phyloP scores from a whole-genome alignment of 768 basidiomycete species.

The Scleroderma bovista region DNA sequence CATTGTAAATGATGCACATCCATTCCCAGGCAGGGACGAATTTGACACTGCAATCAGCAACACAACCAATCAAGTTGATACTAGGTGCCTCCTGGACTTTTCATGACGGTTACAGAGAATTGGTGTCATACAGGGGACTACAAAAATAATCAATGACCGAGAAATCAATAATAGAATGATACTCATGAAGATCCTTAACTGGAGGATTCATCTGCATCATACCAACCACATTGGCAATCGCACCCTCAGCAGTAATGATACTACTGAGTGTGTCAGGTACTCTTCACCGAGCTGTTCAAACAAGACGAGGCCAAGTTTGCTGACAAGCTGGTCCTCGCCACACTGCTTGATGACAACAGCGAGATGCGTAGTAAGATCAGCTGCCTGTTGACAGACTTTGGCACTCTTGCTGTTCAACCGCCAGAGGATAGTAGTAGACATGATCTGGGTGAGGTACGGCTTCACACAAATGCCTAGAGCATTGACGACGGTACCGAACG shows the following conservation, averaged over 20 bases:
- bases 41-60: slow-evolving; percentile 98
- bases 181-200: slow-evolving; percentile 96
- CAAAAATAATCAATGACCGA: background rate
- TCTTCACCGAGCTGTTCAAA: slow-evolving; percentile 99
- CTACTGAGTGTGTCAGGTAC: slow-evolving; percentile 97
- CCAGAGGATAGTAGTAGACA: slow-evolving; percentile 98
- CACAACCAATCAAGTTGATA: slow-evolving; percentile 99
- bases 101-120: slow-evolving; percentile 98
- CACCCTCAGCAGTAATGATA: slow-evolving; percentile 97
- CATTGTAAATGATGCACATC: too few species aligned
- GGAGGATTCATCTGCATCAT: slow-evolving; percentile 99
- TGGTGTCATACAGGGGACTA: slow-evolving; percentile 99
- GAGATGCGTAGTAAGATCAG: slow-evolving; percentile 93
- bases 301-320: slow-evolving; percentile 92
- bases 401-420: slow-evolving; percentile 99
- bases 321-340: slow-evolving; percentile 91
- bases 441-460: slow-evolving; percentile 97
- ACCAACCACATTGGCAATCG: slow-evolving; percentile 98
- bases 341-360: slow-evolving; percentile 99
- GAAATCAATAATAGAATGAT: background rate
- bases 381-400: slow-evolving; percentile 97
- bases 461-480: slow-evolving; percentile 96
- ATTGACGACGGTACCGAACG: slow-evolving; percentile 96
- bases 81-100: slow-evolving; percentile 97
- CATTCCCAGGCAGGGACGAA: slow-evolving; percentile 98